Evolutionary conservation across 2,329 filamentous ascomycete genomes (phyloP).

Genomic region (Cladosporium colombiae): DNA sequence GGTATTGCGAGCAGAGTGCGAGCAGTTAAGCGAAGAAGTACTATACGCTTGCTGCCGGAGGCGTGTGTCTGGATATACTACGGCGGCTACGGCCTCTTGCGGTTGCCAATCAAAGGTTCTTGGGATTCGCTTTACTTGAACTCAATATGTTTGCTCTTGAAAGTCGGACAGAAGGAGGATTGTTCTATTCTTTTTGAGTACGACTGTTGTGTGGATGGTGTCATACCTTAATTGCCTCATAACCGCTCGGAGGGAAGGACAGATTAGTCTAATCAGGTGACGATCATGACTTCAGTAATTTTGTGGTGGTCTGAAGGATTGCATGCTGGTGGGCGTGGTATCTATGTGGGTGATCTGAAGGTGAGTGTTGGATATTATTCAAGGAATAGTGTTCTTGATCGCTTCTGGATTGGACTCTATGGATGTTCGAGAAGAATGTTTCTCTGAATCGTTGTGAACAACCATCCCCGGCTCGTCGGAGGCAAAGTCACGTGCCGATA

Average conservation of each 20-base stretch:
- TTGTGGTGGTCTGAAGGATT: background rate
- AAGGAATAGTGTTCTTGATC: background rate
- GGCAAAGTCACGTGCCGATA: background rate
- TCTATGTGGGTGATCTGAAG: no score
- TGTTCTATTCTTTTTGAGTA: background rate
- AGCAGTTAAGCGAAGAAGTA: background rate
- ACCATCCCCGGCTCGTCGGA: background rate
- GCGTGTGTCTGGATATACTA: background rate
- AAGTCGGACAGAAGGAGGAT: background rate
- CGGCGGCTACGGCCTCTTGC: no score
- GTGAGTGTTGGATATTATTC: background rate
- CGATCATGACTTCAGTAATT: slow-evolving; percentile 5
- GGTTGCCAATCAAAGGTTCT: background rate
- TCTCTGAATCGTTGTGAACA: background rate
- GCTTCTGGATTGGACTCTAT: background rate
- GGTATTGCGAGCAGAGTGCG: background rate
- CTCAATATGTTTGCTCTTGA: background rate
- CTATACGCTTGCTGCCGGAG: background rate
- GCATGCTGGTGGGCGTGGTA: no score
- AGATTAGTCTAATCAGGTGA: background rate
- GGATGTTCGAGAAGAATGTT: background rate
- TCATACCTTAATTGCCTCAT: background rate
- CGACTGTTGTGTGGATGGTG: background rate
- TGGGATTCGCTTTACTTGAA: background rate
- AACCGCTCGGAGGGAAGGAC: background rate